Conservation (phyloP, 192 early-diverging fungal genomes). For the Entrophospora sp. region DNA sequence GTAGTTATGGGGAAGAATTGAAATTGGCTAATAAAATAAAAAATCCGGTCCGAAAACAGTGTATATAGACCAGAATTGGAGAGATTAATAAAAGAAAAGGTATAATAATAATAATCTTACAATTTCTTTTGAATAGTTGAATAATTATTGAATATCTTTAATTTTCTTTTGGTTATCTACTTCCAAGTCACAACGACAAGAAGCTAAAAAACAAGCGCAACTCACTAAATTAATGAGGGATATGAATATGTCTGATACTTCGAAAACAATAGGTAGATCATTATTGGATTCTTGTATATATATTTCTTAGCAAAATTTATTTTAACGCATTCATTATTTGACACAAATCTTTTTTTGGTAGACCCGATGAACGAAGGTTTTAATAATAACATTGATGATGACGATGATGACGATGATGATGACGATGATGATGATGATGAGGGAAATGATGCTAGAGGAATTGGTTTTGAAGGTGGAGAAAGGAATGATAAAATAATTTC, state of each 20-base stretch:
- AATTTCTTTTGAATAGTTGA: neutral
- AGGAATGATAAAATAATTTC: too few species aligned
- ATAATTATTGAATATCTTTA: too few species aligned
- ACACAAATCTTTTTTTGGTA: slow-evolving; percentile 4
- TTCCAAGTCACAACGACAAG: slow-evolving; percentile 39
- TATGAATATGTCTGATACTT: slow-evolving; percentile 59
- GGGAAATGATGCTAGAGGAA: neutral
- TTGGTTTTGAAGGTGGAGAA: neutral
- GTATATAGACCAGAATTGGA: slow-evolving; percentile 86
- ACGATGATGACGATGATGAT: slow-evolving; percentile 27
- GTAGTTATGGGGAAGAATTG: too few species aligned
- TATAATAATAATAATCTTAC: neutral
- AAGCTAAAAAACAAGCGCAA: slow-evolving; percentile 59
- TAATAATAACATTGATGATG: slow-evolving; percentile 30
- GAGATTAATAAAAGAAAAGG: slow-evolving; percentile 56
- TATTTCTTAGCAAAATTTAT: neutral
- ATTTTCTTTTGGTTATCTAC: too few species aligned
- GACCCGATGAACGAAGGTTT: slow-evolving; percentile 29
- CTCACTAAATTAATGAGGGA: slow-evolving; percentile 80
- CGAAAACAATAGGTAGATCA: slow-evolving; percentile 27
- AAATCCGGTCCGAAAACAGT: too few species aligned
- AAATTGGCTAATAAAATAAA: too few species aligned
- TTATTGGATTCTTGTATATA: slow-evolving; percentile 20
- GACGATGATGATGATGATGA: slow-evolving; percentile 24
- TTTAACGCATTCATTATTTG: neutral